Base-by-base conservation (phyloP, 164 flowering plant genomes). In the Pachysandra terminalis region DNA sequence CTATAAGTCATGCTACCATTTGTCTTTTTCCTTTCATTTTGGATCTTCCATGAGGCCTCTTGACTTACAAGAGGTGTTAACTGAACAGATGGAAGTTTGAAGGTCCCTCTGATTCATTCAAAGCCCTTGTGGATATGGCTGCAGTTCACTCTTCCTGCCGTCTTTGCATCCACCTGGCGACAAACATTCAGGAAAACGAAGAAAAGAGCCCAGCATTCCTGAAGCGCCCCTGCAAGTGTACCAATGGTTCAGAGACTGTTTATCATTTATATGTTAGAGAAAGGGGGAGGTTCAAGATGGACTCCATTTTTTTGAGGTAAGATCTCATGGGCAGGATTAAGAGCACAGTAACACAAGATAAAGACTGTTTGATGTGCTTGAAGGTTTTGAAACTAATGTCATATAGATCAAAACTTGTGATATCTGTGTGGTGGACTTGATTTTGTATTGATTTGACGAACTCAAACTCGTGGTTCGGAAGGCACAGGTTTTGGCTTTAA, bases 81-180 rank as follows among this genome's bases (percentile, higher is more conserved):
- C 74, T 64, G 28, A 45, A 63, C 62, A 95, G 98, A 81, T 95
- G 99, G 99, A 95, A 95, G 77, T 86, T 79, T 68, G 93, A 92
- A 54, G 98, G 99, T n/a, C 99, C 99, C 66, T 88, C 93, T 59
- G 99, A 93, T 81, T 88, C 97, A 55, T 95, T 95, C 84, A 95
- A 92, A 81, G 98, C 99, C 25, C 88, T 95, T 28, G 89, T 95
- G 73, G 98, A 95, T 79, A 92, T 95, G 99, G 96, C 99, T 19
- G 96, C 98, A 19, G 98, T 95, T 19, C 99, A 95, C 66, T 95
- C 99, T 10, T 95, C 99, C 9, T 95, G 99, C 78, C 96, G 99
- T 19, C 88, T 95, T 41, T 95, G 99, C 82, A 86, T 95, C 70
- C 85, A 79, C 80, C 78, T 95, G 61, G 99, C 99, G 12, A 88